Conservation (phyloP, 495 filamentous ascomycete species). For the Trichoderma asperelloides region DNA sequence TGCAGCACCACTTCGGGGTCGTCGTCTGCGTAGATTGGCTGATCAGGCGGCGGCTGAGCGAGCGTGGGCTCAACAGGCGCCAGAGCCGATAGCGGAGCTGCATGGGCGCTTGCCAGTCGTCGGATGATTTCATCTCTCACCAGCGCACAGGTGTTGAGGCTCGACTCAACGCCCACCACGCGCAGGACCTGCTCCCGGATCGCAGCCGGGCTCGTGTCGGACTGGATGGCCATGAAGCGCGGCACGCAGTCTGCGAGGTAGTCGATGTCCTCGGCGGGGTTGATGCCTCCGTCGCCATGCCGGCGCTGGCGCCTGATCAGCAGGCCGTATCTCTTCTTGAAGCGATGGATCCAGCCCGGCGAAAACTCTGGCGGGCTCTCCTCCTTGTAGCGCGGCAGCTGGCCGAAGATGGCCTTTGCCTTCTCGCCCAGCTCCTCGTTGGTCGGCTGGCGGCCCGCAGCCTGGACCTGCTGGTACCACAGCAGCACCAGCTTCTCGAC, state of each 20-base stretch:
- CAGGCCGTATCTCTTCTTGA: slow-evolving; percentile 45
- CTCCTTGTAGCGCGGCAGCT: slow-evolving; percentile 42
- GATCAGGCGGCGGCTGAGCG: slow-evolving; percentile 13
- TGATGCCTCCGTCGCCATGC: slow-evolving; percentile 26
- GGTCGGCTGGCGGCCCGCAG: slow-evolving; percentile 36
- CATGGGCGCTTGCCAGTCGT: slow-evolving; percentile 28
- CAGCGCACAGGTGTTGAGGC: slow-evolving; percentile 36
- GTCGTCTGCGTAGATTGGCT: slow-evolving; percentile 26
- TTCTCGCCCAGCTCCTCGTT: slow-evolving; percentile 46
- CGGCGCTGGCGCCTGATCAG: slow-evolving; percentile 40
- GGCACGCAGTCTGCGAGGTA: slow-evolving; percentile 41
- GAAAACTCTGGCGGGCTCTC: slow-evolving; percentile 41
- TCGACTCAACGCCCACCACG: slow-evolving; percentile 37
- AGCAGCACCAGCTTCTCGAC: slow-evolving; percentile 45
- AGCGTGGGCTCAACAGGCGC: slow-evolving; percentile 18
- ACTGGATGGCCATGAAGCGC: slow-evolving; percentile 37
- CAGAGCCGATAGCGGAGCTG: slow-evolving; percentile 10
- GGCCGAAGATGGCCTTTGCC: slow-evolving; percentile 39
- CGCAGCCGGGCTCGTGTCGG: slow-evolving; percentile 36
- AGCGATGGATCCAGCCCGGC: slow-evolving; percentile 46
- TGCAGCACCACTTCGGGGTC: slow-evolving; percentile 42
- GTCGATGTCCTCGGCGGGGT: slow-evolving; percentile 37
- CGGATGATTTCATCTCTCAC: slow-evolving; percentile 42
- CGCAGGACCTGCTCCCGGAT: slow-evolving; percentile 38
- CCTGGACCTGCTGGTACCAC: slow-evolving; percentile 39